These are phyloP conservation scores for Boletus subcaerulescens DNA, from an alignment of 768 basidiomycete species.

Conservation along the genomic window DNA sequence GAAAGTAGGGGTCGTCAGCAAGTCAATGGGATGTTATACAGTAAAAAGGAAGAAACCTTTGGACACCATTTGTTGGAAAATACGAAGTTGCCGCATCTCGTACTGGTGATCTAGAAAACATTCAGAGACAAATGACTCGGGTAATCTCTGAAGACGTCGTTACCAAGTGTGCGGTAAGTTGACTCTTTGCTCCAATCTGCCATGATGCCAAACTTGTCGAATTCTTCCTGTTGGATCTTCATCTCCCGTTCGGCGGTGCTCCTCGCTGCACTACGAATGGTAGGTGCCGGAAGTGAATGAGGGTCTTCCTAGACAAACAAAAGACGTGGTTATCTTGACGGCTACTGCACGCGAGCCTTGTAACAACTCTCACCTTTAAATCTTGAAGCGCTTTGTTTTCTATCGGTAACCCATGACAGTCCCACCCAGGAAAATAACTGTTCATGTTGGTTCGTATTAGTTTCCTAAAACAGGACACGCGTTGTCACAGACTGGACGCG, in stretches of 20 bases:
- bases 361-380: constrained; percentile 51
- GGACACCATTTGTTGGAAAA: constrained; percentile 87
- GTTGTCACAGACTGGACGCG: constrained; percentile 68
- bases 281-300: constrained; percentile 49
- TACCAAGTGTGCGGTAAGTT: constrained; percentile 87
- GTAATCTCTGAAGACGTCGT: neutral
- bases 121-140: neutral
- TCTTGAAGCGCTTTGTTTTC: constrained; percentile 89
- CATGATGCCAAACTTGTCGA: constrained; percentile 83
- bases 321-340: neutral
- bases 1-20: neutral
- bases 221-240: constrained; percentile 72
- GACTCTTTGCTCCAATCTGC: constrained; percentile 74
- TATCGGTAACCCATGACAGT: constrained; percentile 96
- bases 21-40: neutral
- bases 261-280: constrained; percentile 69
- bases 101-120: constrained; percentile 67
- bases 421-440: constrained; percentile 96
- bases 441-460: neutral
- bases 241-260: constrained; percentile 73
- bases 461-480: neutral
- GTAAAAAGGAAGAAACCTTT: constrained; percentile 47
- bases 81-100: constrained; percentile 80
- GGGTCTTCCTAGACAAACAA: constrained; percentile 49
- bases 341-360: neutral